Percentiles rank a stretch among this genome's conserved stretches.
Conservation (phyloP, 1,284 basidiomycete species). For the Puccinia sorghi region DNA sequence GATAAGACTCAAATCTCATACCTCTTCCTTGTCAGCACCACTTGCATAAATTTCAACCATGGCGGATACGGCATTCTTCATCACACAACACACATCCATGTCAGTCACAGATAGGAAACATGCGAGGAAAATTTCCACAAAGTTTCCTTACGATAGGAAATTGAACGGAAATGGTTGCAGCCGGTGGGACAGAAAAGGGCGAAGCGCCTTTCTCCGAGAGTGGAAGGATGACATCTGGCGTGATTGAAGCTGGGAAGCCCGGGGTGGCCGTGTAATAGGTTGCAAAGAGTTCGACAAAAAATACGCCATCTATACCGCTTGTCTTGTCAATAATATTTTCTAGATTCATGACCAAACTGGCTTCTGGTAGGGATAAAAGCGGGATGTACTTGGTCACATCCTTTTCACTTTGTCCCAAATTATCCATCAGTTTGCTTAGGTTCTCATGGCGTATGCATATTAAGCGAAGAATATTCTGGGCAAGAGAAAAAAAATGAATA, state of each 20-base stretch:
- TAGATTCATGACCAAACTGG: conserved; percentile 37
- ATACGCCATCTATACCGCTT: conserved; percentile 20
- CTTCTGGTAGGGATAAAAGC: conserved; percentile 15
- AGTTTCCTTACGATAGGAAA: conserved; percentile 29
- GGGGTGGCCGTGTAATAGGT: conserved; percentile 44
- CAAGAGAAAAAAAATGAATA: conserved; percentile 1
- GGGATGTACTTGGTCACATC: conserved; percentile 48
- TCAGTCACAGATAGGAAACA: not conserved
- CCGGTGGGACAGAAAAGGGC: conserved; percentile 20
- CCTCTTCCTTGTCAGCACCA: conserved; percentile 48
- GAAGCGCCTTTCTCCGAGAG: conserved; percentile 11
- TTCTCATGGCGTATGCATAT: not conserved
- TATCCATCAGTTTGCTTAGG: not conserved
- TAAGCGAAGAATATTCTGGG: not conserved
- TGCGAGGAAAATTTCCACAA: not conserved
- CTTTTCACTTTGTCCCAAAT: conserved; percentile 20
- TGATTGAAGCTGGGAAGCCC: conserved; percentile 25
- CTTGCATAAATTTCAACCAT: conserved; percentile 49
- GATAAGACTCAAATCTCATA: conserved; percentile 14
- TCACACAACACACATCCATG: not conserved
- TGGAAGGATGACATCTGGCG: conserved; percentile 30
- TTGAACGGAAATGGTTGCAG: conserved; percentile 16
- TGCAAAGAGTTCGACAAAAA: conserved; percentile 16
- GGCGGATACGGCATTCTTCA: conserved; percentile 41
- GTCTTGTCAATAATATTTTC: conserved; percentile 41